Evolutionary conservation across 306 rosid species (phyloP), one percentile per base, ranked within the genome.

Genomic region (Cucurbita ficifolia): DNA sequence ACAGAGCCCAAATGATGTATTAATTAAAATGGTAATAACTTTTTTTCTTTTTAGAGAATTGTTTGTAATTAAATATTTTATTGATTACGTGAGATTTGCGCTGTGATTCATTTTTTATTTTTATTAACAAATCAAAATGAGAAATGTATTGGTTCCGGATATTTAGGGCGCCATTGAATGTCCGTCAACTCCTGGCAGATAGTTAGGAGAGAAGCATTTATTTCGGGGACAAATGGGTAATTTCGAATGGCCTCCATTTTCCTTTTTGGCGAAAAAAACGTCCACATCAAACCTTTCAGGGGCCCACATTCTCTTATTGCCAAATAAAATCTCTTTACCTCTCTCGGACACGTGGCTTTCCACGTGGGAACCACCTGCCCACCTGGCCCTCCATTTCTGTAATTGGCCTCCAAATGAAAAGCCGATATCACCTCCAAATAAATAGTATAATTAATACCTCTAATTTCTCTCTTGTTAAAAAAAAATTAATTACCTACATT

Each of bases 161-260:
- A 68, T 43, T 45, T 68, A 68, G 73, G 73, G 73, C 22, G 7
- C 21, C 55, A 65, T 65, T 65, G 13, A 65, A 65, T 65, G 53
- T 11, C 36, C 19, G 53, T 65, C 18, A 65, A 42, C 38, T 65
- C 38, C 36, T 10, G 11, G n/a, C 11, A 65, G 35, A 65, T 40
- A 29, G 71, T 18, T 64, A 42, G 51, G 33, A 64, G 10, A 19
- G 14, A 10, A 11, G 69, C 69, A 67, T 45, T 67, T 1, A 67
- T 5, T 67, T 67, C 1, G 38, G 19, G 72, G 55, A 10, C 40
- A 67, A 18, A 19, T 67, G 13, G 6, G 18, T 67, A 19, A 45
- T 45, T 67, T 67, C 3, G 1, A 3, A 12, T 67, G 19, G 1
- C 22, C 54, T 67, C 45, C 10, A 1, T 39, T 39, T 39, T 63